Evolutionary conservation across 2,329 filamentous ascomycete species (phyloP).

Genomic region (Diaporthe citrichinensis): DNA sequence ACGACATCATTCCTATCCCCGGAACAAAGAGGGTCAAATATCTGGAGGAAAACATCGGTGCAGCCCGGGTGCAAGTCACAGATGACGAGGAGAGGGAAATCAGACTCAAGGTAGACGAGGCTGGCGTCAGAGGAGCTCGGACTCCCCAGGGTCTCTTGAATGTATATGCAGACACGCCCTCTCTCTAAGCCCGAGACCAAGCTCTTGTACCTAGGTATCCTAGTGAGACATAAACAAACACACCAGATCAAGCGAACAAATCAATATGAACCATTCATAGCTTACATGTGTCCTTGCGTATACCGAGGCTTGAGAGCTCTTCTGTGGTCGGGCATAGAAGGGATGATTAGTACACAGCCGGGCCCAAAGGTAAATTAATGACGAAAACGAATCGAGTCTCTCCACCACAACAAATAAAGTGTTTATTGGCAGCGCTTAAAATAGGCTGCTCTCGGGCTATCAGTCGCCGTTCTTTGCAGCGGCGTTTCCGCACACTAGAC

Average conservation of each 20-base stretch:
- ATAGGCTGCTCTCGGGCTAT: neutral
- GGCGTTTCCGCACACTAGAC: too few species aligned
- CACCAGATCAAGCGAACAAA: too few species aligned
- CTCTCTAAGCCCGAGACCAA: neutral
- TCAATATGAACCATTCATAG: too few species aligned
- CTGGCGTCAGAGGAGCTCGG: conserved; percentile 7
- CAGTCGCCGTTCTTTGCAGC: neutral
- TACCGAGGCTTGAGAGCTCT: too few species aligned
- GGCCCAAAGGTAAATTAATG: neutral
- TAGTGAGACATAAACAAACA: accelerated
- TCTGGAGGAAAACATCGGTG: conserved; percentile 58
- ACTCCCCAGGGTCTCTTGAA: neutral
- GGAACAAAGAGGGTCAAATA: conserved; percentile 62
- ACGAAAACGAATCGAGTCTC: neutral
- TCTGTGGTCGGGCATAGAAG: neutral
- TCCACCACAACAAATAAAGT: accelerated
- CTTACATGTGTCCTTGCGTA: neutral
- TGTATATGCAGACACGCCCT: conserved; percentile 4
- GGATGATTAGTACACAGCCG: neutral
- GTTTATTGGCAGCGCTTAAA: neutral
- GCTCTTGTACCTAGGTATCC: too few species aligned
- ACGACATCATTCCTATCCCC: conserved; percentile 70
- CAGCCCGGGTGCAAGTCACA: conserved; percentile 49
- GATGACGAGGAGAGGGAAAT: conserved; percentile 47
- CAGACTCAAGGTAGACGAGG: neutral